Evolutionary conservation across 2,329 filamentous ascomycete genomes (phyloP).

Genomic region (Mariannaea elegans): DNA sequence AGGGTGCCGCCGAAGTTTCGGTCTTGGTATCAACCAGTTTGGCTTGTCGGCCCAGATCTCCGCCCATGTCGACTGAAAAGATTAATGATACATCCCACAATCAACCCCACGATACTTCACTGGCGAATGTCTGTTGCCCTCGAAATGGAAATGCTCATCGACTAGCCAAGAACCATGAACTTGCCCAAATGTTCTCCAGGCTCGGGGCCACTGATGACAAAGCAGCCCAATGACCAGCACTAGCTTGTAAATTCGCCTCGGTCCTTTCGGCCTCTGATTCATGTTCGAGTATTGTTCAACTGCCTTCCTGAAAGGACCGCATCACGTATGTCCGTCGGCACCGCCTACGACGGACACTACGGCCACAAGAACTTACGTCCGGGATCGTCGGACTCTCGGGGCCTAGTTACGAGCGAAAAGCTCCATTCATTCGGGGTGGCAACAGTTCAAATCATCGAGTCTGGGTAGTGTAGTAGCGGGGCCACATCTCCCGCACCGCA

Average conservation of each 20-base stretch:
- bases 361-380: constrained; percentile 22
- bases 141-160: too few relatives aligned
- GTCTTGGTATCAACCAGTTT: too few relatives aligned
- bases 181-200: not conserved
- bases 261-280: constrained; percentile 10
- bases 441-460: constrained; percentile 13
- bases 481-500: constrained; percentile 17
- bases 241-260: not conserved
- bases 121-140: not conserved
- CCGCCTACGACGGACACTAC: constrained; percentile 2
- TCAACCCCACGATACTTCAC: constrained; percentile 12
- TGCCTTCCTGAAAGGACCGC: not conserved
- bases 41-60: constrained; percentile 14
- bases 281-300: not conserved
- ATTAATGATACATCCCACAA: not conserved
- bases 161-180: not conserved
- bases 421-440: constrained; percentile 20
- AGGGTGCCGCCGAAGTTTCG: not conserved
- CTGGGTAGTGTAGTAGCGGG: constrained; percentile 17
- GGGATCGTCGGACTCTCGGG: constrained; percentile 37
- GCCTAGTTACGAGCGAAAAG: constrained; percentile 34
- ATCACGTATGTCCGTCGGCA: constrained; percentile 8
- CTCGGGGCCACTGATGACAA: not conserved
- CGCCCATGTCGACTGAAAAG: constrained; percentile 11
- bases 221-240: not conserved